Conservation (phyloP, 2,329 filamentous ascomycete species). For the Diaporthe nobilis region DNA sequence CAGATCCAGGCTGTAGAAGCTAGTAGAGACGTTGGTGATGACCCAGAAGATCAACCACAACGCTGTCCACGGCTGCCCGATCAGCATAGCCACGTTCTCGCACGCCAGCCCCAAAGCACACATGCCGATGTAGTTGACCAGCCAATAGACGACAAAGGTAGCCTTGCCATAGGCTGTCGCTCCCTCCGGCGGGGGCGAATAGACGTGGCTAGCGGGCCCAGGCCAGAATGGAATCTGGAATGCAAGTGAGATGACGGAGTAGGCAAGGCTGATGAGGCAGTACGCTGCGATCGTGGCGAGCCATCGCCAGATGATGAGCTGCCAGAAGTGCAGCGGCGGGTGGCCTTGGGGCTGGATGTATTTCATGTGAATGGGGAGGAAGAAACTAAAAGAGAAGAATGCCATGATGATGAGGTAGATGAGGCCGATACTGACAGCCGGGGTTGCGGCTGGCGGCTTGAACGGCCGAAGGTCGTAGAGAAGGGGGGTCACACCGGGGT, state of each 20-base stretch:
- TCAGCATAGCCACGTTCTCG: slow-evolving; percentile 75
- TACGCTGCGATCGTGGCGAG: slow-evolving; percentile 69
- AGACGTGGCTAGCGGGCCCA: slow-evolving; percentile 55
- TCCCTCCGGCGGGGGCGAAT: slow-evolving; percentile 60
- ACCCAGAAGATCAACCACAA: slow-evolving; percentile 79
- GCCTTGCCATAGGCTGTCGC: slow-evolving; percentile 69
- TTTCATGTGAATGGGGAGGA: slow-evolving; percentile 73
- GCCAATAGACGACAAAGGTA: slow-evolving; percentile 74
- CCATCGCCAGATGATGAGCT: slow-evolving; percentile 72
- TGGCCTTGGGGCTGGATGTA: slow-evolving; percentile 69
- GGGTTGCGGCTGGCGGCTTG: slow-evolving; percentile 65
- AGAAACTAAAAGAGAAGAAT: slow-evolving; percentile 77
- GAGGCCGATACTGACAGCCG: slow-evolving; percentile 72
- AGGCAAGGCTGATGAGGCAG: slow-evolving; percentile 73
- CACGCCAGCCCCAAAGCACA: slow-evolving; percentile 72
- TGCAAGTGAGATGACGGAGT: slow-evolving; percentile 74
- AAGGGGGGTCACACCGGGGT: slow-evolving; percentile 50
- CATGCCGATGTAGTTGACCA: slow-evolving; percentile 76
- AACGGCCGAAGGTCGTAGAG: slow-evolving; percentile 72
- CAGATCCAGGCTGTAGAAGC: slow-evolving; percentile 72
- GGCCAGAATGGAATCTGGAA: slow-evolving; percentile 75
- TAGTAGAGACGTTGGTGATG: slow-evolving; percentile 73
- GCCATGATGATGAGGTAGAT: slow-evolving; percentile 78
- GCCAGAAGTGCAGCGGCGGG: slow-evolving; percentile 69
- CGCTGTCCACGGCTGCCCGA: slow-evolving; percentile 71